phyloP scores from a whole-genome alignment of 2,329 filamentous ascomycete genomes.

The Pseudocercospora cruenta region DNA sequence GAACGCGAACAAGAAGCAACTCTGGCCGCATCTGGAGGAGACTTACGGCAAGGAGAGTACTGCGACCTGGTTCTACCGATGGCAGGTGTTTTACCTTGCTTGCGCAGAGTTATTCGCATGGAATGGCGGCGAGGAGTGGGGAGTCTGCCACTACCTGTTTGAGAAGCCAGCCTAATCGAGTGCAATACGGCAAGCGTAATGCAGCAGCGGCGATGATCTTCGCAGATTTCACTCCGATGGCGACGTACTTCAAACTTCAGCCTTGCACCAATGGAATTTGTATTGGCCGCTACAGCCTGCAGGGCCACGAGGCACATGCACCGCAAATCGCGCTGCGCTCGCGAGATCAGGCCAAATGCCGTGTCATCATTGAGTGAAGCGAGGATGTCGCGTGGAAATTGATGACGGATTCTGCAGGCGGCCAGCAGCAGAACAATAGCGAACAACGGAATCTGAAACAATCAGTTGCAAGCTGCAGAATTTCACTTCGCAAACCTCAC shows the following conservation, averaged over 20 bases:
- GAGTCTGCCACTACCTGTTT: conserved; percentile 68
- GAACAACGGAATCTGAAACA: not conserved
- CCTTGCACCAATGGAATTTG: not conserved
- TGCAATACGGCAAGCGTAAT: not conserved
- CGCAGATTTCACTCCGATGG: not conserved
- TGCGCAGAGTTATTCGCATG: conserved; percentile 71
- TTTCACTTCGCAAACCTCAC: not conserved
- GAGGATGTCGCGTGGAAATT: not conserved
- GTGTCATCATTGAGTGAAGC: not conserved
- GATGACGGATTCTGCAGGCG: not conserved
- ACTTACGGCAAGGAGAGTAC: conserved; percentile 67
- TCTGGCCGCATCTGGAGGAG: conserved; percentile 67
- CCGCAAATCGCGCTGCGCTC: not conserved
- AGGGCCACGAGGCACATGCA: not conserved
- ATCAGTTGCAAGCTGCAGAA: not conserved
- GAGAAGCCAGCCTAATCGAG: conserved; percentile 51
- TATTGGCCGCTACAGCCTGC: not conserved
- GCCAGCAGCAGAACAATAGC: not conserved
- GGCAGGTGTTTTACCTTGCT: conserved; percentile 74
- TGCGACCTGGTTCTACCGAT: conserved; percentile 67
- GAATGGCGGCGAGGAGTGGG: conserved; percentile 68
- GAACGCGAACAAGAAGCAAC: conserved; percentile 60
- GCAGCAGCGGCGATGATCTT: not conserved
- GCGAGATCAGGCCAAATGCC: not conserved
- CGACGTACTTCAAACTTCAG: not conserved